Conservation (phyloP, 2,329 filamentous ascomycete genomes). For the Aspergillus tubingensis region DNA sequence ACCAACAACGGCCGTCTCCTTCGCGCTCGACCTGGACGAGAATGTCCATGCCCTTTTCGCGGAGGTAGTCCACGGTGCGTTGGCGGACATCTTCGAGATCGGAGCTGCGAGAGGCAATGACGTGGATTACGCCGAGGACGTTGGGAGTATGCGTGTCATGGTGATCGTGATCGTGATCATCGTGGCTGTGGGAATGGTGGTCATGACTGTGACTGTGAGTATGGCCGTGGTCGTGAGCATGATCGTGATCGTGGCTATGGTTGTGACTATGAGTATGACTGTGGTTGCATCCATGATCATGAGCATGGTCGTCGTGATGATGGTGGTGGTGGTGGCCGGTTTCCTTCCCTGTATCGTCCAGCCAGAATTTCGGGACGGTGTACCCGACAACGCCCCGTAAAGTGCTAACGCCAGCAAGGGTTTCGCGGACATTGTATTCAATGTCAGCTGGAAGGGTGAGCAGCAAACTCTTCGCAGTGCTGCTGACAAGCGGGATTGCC, state of each 20-base stretch:
- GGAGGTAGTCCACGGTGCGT: conserved; percentile 71
- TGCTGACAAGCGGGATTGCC: conserved; percentile 81
- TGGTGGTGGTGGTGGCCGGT: conserved; percentile 33
- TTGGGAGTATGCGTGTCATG: conserved; percentile 24
- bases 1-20: conserved; percentile 69
- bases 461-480: conserved; percentile 78
- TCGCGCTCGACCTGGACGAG: conserved; percentile 87
- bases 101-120: conserved; percentile 71
- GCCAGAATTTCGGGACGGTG: conserved; percentile 86
- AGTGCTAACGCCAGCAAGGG: conserved; percentile 77
- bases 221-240: conserved; percentile 34
- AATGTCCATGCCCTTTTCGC: conserved; percentile 72
- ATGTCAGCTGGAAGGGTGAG: conserved; percentile 80
- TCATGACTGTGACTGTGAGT: conserved; percentile 33
- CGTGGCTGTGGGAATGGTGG: conserved; percentile 30
- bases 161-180: conserved; percentile 28
- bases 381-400: conserved; percentile 85
- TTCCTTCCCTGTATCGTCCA: conserved; percentile 65
- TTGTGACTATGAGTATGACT: conserved; percentile 31
- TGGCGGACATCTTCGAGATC: conserved; percentile 82
- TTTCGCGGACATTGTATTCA: conserved; percentile 86
- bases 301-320: neutral
- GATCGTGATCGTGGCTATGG: conserved; percentile 30
- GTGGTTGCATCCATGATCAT: conserved; percentile 36
- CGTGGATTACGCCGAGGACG: conserved; percentile 82